These are phyloP conservation scores for Persicaria tinctoria DNA, from an alignment of 148 eudicot species.

Conservation along the genomic window DNA sequence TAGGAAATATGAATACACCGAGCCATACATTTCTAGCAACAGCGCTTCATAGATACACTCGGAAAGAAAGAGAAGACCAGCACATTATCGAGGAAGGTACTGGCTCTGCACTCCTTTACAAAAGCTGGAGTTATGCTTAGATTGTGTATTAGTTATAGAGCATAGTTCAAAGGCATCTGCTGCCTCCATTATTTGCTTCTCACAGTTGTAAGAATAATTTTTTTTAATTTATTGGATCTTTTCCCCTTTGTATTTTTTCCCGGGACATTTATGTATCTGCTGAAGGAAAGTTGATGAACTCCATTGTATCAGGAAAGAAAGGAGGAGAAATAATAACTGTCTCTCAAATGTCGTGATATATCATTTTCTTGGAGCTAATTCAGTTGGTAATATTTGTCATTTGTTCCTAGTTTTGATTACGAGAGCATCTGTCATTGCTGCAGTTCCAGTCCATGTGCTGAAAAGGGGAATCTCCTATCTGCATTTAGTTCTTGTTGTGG, in stretches of 20 bases:
- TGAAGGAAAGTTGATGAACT: not conserved
- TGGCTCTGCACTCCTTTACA: not conserved
- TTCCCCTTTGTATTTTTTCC: not conserved
- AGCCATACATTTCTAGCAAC: too few relatives aligned
- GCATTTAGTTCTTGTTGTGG: not conserved
- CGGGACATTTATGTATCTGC: not conserved
- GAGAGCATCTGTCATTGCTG: not conserved
- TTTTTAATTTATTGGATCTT: not conserved
- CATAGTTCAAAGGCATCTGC: not conserved
- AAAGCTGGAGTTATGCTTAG: not conserved
- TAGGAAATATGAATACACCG: conserved; percentile 10
- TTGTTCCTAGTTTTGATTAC: not conserved
- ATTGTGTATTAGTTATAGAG: not conserved
- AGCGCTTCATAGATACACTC: too few relatives aligned
- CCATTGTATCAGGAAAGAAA: not conserved
- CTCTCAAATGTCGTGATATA: not conserved
- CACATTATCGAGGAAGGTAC: not conserved
- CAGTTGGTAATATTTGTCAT: not conserved
- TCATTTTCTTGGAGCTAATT: not conserved
- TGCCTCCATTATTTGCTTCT: not conserved
- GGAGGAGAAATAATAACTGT: not conserved
- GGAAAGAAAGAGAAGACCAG: too few relatives aligned
- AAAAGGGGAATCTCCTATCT: not conserved
- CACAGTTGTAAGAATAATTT: not conserved
- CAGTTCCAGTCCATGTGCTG: not conserved